Percentiles rank a stretch among this genome's conserved stretches.
These are phyloP conservation scores for Ceratopteris richardii DNA, from an alignment of 75 land plant species.

Conservation along the genomic window DNA sequence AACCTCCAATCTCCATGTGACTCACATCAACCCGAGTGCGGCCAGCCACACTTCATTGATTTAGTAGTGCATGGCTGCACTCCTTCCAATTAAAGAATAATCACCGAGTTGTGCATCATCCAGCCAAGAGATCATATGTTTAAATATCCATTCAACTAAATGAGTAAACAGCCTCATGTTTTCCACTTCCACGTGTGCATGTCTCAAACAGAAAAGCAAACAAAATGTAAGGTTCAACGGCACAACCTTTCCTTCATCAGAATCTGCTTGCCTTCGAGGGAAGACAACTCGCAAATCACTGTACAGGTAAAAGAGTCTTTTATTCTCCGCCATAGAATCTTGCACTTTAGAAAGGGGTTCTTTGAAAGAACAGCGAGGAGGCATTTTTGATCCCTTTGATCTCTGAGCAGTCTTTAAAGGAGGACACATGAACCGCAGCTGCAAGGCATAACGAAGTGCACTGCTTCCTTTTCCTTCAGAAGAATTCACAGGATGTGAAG, in stretches of 20 bases:
- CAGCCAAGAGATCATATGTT: too few relatives aligned
- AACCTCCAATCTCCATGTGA: too few relatives aligned
- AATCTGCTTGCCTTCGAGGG: conserved; percentile 95
- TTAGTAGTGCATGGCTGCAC: too few relatives aligned
- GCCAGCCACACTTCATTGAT: too few relatives aligned
- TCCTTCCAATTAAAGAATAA: too few relatives aligned
- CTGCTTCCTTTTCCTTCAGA: conserved; percentile 44
- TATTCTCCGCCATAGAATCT: conserved; percentile 16
- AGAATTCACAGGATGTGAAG: conserved; percentile 9
- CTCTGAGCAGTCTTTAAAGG: conserved; percentile 15
- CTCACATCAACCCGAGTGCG: too few relatives aligned
- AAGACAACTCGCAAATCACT: conserved; percentile 92
- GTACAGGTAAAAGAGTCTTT: conserved; percentile 80
- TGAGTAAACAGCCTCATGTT: too few relatives aligned
- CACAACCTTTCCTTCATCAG: conserved; percentile 99
- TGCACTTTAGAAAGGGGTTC: conserved; percentile 2
- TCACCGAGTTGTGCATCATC: too few relatives aligned
- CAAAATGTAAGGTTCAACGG: too few relatives aligned
- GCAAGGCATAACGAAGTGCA: conserved; percentile 83
- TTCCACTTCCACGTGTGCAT: too few relatives aligned
- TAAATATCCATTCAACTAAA: too few relatives aligned
- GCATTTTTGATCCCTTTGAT: neutral
- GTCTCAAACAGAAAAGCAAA: too few relatives aligned
- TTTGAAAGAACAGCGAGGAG: neutral
- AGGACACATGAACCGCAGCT: conserved; percentile 83